Percentiles rank a stretch among this genome's conserved stretches.
These are phyloP conservation scores for Hyaloscypha hepaticicola DNA, from an alignment of 495 filamentous ascomycete genomes.

Conservation along the genomic window DNA sequence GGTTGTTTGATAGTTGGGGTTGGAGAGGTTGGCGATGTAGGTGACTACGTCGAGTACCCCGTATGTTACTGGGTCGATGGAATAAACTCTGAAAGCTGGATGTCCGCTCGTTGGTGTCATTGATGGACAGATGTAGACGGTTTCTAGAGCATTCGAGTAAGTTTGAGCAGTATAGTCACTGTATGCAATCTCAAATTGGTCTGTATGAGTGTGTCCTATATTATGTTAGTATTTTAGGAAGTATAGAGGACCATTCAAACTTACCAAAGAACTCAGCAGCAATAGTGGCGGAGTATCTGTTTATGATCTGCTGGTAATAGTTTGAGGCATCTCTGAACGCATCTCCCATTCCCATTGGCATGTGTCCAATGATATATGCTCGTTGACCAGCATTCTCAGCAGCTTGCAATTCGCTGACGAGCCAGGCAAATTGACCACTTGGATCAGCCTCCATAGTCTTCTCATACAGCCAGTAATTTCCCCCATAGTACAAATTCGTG, in stretches of 20 bases:
- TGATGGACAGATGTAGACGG: conserved; percentile 50
- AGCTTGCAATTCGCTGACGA: conserved; percentile 48
- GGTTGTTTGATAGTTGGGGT: conserved; percentile 38
- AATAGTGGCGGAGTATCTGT: conserved; percentile 51
- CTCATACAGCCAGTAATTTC: conserved; percentile 52
- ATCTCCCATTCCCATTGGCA: conserved; percentile 46
- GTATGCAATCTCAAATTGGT: conserved; percentile 55
- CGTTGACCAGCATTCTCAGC: conserved; percentile 49
- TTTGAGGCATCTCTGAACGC: conserved; percentile 50
- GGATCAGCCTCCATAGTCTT: conserved; percentile 49
- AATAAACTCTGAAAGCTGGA: conserved; percentile 57
- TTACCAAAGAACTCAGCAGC: conserved; percentile 52
- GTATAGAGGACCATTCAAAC: background rate
- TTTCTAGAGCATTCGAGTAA: conserved; percentile 40
- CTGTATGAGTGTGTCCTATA: conserved; percentile 51
- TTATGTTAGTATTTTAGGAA: background rate
- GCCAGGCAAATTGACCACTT: conserved; percentile 46
- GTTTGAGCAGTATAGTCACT: conserved; percentile 39
- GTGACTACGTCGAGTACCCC: conserved; percentile 50
- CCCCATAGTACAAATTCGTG: conserved; percentile 54
- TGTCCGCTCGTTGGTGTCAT: conserved; percentile 54
- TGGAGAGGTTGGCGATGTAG: conserved; percentile 52
- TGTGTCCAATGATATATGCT: conserved; percentile 53
- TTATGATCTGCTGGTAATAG: conserved; percentile 52
- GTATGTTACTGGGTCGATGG: conserved; percentile 53